Evolutionary conservation across 2,329 filamentous ascomycete species (phyloP).

Genomic region (Fusarium luffae): DNA sequence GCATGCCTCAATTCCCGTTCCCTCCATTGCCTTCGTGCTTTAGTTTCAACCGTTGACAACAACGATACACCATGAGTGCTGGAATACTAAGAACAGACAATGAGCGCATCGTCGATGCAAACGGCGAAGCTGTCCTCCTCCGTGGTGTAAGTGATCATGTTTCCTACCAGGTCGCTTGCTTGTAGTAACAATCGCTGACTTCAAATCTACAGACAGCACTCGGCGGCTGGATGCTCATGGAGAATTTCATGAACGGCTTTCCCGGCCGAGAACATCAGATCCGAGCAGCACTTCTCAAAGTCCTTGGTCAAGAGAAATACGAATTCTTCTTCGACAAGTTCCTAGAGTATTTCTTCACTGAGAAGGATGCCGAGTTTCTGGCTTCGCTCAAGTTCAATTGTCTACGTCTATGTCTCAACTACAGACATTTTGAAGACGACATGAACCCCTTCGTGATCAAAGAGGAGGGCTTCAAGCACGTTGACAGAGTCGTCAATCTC

Average conservation of each 20-base stretch:
- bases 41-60: no score
- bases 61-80: constrained; percentile 7
- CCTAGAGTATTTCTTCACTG: constrained; percentile 68
- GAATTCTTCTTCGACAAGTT: constrained; percentile 70
- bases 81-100: constrained; percentile 44
- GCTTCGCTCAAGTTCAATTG: constrained; percentile 66
- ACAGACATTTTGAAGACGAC: constrained; percentile 65
- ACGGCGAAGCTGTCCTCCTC: constrained; percentile 58
- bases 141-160: constrained; percentile 38
- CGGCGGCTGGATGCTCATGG: constrained; percentile 57
- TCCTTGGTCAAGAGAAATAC: constrained; percentile 65
- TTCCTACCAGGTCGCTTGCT: no score
- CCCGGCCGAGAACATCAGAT: constrained; percentile 67
- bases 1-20: no score
- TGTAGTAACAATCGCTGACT: no score
- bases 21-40: no score
- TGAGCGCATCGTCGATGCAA: constrained; percentile 55
- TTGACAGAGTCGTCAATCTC: constrained; percentile 61
- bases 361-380: constrained; percentile 67
- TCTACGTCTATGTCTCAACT: constrained; percentile 68
- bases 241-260: constrained; percentile 72
- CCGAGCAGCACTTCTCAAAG: constrained; percentile 62
- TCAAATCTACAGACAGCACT: constrained; percentile 27
- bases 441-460: constrained; percentile 62
- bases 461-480: constrained; percentile 59